Evolutionary conservation across 1,284 basidiomycete genomes (phyloP), one percentile per base, ranked within the genome.

Genomic region (Cutaneotrichosporon cutaneum): DNA sequence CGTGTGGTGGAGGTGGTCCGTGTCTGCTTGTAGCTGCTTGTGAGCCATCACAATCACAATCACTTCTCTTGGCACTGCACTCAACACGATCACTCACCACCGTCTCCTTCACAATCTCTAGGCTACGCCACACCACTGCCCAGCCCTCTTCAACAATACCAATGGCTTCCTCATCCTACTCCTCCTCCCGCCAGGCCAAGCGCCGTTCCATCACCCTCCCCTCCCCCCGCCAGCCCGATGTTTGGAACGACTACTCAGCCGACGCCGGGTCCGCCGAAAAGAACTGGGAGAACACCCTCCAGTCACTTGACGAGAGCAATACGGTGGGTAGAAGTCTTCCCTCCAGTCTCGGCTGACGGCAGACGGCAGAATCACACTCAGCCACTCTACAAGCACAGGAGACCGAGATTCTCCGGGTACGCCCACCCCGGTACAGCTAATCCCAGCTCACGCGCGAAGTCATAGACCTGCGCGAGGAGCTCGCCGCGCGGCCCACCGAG

Each of bases 1-100:
- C 48, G 48, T 32, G 48, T n/a, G 51, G 58, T 59, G 58, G 58
- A 59, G 58, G 58, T 59, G 42, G 58, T 59, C 58, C 58, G 44
- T 42, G 57, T 32, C 11, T 27, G 9, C 7, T 51, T 32, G 7
- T 7, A 14, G 26, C 18, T n/a, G n/a, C n/a, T n/a, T n/a, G n/a
- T n/a, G n/a, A n/a, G 7, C 26, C 48, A 51, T 51, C 48, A 51
- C 48, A 30, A 51, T 18, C 48, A 3, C 24, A 26, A 51, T 14
- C 11, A 22, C 24, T 24, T 9, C 6, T 24, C 24, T 11, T 45
- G 6, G 18, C 45, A 42, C 36, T 4, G 4, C 9, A 11, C 9
- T 24, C 13, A 26, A 18, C 45, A 27, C n/a, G 18, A 24, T 26
- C 22, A n/a, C 39, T 4, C 39, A 4, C 16, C 39, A 42, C 39